phyloP scores from a whole-genome alignment of 179 eudicot genomes.

The Drosera spatulata region DNA sequence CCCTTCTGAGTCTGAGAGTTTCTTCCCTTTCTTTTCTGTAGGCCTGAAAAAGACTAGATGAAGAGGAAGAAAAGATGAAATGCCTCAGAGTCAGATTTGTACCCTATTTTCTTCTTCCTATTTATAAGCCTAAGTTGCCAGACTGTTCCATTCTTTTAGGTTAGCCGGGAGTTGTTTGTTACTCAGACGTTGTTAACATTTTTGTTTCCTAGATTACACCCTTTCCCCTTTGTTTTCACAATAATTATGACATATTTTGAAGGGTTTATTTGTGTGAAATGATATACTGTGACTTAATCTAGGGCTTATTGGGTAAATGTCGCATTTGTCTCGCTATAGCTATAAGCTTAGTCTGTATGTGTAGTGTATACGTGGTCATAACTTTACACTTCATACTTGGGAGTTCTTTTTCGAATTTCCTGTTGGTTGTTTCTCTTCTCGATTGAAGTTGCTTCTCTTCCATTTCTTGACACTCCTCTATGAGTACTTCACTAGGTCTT shows the following conservation, averaged over 20 bases:
- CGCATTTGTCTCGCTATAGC: no score
- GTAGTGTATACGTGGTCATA: no score
- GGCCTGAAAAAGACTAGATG: constrained; percentile 68
- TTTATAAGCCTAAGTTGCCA: constrained; percentile 2
- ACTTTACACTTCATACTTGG: no score
- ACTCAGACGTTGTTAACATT: background rate
- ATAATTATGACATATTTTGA: background rate
- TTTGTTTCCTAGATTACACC: background rate
- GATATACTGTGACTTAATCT: background rate
- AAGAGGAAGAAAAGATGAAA: constrained; percentile 45
- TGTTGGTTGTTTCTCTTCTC: background rate
- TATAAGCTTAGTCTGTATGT: no score
- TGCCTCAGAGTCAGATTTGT: constrained; percentile 7
- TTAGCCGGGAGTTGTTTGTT: background rate
- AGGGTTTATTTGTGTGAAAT: background rate
- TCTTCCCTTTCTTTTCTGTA: constrained; percentile 48
- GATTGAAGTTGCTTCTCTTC: background rate
- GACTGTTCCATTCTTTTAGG: constrained; percentile 1
- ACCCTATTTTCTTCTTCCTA: constrained; percentile 8
- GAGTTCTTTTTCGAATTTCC: no score
- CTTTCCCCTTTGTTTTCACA: background rate
- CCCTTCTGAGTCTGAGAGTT: constrained; percentile 26
- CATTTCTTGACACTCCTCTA: no score
- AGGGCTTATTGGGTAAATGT: no score
- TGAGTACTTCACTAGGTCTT: no score